These are phyloP conservation scores for Chrysosporium queenslandicum DNA, from an alignment of 2,329 filamentous ascomycete genomes.

Conservation along the genomic window DNA sequence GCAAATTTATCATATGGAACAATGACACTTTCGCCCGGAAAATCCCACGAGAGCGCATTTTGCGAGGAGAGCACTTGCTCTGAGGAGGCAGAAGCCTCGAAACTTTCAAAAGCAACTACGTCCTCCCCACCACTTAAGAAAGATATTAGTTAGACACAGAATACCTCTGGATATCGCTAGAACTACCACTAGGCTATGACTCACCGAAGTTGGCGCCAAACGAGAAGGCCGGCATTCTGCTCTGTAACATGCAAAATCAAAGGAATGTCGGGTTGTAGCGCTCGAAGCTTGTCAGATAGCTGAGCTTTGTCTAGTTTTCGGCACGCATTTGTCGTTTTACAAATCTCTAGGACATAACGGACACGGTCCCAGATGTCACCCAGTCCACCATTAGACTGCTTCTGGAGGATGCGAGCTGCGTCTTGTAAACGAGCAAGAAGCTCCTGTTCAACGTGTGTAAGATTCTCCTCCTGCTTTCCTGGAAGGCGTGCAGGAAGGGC, in stretches of 20 bases:
- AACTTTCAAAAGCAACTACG: slow-evolving; percentile 47
- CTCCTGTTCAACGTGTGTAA: slow-evolving; percentile 22
- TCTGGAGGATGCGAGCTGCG: slow-evolving; percentile 23
- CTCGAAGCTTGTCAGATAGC: slow-evolving; percentile 24
- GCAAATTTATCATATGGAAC: slow-evolving; percentile 36
- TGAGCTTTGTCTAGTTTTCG: slow-evolving; percentile 17
- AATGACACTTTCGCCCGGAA: slow-evolving; percentile 47
- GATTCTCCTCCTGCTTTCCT: slow-evolving; percentile 25
- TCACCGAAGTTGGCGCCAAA: slow-evolving; percentile 30
- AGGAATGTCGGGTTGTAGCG: slow-evolving; percentile 23
- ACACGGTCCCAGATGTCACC: slow-evolving; percentile 17
- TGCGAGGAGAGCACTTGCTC: slow-evolving; percentile 44
- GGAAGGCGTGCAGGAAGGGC: slow-evolving; percentile 33
- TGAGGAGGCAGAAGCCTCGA: slow-evolving; percentile 49
- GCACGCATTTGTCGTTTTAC: slow-evolving; percentile 15
- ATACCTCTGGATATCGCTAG: not conserved
- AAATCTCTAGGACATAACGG: slow-evolving; percentile 14
- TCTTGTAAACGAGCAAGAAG: slow-evolving; percentile 18
- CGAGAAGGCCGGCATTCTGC: slow-evolving; percentile 43
- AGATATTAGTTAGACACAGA: not conserved
- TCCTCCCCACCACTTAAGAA: slow-evolving; percentile 17
- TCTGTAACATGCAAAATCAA: slow-evolving; percentile 39
- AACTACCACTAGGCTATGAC: too few relatives aligned
- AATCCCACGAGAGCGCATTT: slow-evolving; percentile 48
- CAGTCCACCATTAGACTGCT: slow-evolving; percentile 18